A percentile compares a stretch with the other conserved stretches of the same genome.
phyloP scores from a whole-genome alignment of 495 filamentous ascomycete genomes.

The Echria macrotheca region DNA sequence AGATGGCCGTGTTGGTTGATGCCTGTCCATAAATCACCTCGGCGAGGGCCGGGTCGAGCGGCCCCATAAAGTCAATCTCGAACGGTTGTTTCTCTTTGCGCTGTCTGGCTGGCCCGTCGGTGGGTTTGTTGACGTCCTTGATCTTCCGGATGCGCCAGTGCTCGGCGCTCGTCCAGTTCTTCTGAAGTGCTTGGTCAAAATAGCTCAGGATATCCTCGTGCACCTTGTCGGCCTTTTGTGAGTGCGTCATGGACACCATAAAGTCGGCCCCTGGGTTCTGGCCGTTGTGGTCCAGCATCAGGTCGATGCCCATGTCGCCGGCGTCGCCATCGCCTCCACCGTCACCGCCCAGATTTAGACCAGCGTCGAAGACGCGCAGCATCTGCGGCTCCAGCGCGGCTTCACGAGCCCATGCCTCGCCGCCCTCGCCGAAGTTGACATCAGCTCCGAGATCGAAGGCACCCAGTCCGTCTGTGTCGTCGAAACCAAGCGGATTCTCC shows the following conservation, averaged over 20 bases:
- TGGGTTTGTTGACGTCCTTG: conserved; percentile 67
- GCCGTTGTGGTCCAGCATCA: conserved; percentile 47
- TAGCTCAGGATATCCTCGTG: conserved; percentile 94
- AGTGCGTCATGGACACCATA: conserved; percentile 64
- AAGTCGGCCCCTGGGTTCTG: conserved; percentile 51
- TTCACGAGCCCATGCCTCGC: conserved; percentile 66
- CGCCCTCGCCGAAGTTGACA: conserved; percentile 68
- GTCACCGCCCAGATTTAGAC: conserved; percentile 42
- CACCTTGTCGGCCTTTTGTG: conserved; percentile 51
- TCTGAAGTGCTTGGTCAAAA: conserved; percentile 89
- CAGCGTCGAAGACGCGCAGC: conserved; percentile 53
- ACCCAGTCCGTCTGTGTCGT: conserved; percentile 72
- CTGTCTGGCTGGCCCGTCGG: conserved; percentile 44
- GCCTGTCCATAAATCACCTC: conserved; percentile 82
- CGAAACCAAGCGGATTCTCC: conserved; percentile 71
- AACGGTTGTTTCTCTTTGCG: conserved; percentile 96
- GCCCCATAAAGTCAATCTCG: conserved; percentile 80
- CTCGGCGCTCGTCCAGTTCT: conserved; percentile 98
- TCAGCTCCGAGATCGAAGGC: conserved; percentile 69
- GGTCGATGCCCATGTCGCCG: conserved; percentile 53
- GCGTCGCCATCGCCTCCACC: conserved; percentile 46
- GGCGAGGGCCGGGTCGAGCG: conserved; percentile 63
- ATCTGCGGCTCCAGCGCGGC: conserved; percentile 60
- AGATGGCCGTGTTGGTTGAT: conserved; percentile 72
- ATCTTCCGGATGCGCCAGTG: conserved; percentile 96